These are phyloP conservation scores for Raddia guianensis DNA, from an alignment of 176 grass and related monocot species.

Conservation along the genomic window DNA sequence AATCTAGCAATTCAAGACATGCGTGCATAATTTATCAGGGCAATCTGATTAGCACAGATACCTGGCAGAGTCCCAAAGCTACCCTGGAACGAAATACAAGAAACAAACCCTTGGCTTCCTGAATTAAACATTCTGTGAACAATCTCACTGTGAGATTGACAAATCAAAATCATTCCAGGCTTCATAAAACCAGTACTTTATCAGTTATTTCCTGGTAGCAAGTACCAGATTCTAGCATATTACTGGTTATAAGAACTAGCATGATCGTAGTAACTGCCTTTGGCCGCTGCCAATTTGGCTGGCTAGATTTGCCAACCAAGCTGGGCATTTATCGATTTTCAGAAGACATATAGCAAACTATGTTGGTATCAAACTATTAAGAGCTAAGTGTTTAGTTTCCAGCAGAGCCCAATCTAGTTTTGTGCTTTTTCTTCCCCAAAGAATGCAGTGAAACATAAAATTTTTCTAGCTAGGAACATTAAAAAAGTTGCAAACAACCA, in stretches of 20 bases:
- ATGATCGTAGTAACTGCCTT: neutral
- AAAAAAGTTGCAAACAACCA: neutral
- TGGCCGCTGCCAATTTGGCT: neutral
- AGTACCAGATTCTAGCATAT: constrained; percentile 10
- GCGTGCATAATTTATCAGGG: neutral
- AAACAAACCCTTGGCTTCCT: neutral
- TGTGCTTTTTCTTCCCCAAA: neutral
- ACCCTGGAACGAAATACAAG: neutral
- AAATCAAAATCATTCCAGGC: neutral
- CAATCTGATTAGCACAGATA: neutral
- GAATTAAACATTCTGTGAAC: constrained; percentile 1
- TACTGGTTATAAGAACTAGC: neutral
- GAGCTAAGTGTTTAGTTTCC: neutral
- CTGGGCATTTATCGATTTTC: neutral
- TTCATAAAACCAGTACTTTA: neutral
- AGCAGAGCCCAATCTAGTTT: neutral
- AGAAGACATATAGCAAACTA: neutral
- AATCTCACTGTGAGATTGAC: neutral
- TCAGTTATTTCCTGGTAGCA: constrained; percentile 14
- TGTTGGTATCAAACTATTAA: neutral
- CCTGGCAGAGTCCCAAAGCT: neutral
- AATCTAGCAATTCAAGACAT: neutral
- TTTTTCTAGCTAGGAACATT: neutral
- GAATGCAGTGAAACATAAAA: neutral
- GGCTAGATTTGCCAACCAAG: neutral